phyloP scores from a whole-genome alignment of 805 yeast genomes.

The Candida endomychidarum region DNA sequence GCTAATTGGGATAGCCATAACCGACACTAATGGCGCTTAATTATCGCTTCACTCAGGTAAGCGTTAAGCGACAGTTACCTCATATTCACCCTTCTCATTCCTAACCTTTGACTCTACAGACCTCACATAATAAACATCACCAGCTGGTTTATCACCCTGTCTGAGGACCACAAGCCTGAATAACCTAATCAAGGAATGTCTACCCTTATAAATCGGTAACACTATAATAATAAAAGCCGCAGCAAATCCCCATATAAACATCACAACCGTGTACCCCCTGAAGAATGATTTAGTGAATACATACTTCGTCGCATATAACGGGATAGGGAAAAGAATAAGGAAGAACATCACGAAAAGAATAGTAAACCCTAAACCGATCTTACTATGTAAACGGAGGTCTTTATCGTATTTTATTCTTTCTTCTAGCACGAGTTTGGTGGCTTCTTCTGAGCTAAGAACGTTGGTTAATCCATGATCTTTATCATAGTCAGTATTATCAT shows the following conservation, averaged over 20 bases:
- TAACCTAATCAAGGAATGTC: slow-evolving; percentile 46
- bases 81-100: not conserved
- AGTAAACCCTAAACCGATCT: slow-evolving; percentile 24
- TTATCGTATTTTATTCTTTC: slow-evolving; percentile 20
- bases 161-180: slow-evolving; percentile 8
- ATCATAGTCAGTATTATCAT: slow-evolving; percentile 24
- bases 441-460: slow-evolving; percentile 26
- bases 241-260: slow-evolving; percentile 25
- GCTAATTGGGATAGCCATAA: too few species aligned
- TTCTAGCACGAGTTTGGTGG: slow-evolving; percentile 24
- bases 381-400: slow-evolving; percentile 23
- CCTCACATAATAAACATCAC: slow-evolving; percentile 13
- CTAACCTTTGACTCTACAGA: slow-evolving; percentile 8
- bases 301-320: slow-evolving; percentile 64
- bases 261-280: slow-evolving; percentile 26
- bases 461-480: slow-evolving; percentile 26
- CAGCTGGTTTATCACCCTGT: slow-evolving; percentile 12
- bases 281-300: slow-evolving; percentile 34
- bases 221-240: slow-evolving; percentile 29
- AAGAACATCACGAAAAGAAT: slow-evolving; percentile 20
- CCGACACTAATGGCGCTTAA: too few species aligned
- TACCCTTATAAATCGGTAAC: slow-evolving; percentile 70
- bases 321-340: slow-evolving; percentile 22
- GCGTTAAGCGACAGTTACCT: not conserved
- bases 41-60: too few species aligned